These are phyloP conservation scores for Paramarasmius palmivorus DNA, from an alignment of 1,284 basidiomycete species.

Conservation along the genomic window DNA sequence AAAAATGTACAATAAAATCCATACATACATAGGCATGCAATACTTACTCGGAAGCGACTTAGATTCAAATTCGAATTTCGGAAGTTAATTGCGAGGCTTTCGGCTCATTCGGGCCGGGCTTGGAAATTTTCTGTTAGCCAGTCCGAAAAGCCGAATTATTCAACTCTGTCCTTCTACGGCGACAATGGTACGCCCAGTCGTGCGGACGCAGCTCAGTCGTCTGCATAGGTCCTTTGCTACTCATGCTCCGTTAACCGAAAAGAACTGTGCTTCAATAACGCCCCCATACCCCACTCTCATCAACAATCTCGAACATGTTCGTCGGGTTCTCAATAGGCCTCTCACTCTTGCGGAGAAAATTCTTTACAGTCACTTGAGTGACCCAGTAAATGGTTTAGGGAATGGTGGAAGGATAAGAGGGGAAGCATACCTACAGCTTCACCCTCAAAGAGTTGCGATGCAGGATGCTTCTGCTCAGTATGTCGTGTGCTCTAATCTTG, in stretches of 20 bases:
- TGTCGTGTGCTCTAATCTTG: constrained; percentile 26
- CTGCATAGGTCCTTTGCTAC: constrained; percentile 50
- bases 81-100: too few relatives aligned
- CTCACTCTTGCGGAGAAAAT: constrained; percentile 98
- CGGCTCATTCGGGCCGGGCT: too few relatives aligned
- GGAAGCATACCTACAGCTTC: constrained; percentile 88
- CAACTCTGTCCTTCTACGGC: not conserved
- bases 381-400: constrained; percentile 51
- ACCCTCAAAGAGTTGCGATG: constrained; percentile 95
- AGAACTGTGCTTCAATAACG: constrained; percentile 79
- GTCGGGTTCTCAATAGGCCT: constrained; percentile 70
- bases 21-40: too few relatives aligned
- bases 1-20: too few relatives aligned
- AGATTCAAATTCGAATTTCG: too few relatives aligned
- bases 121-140: too few relatives aligned
- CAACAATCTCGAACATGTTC: constrained; percentile 74
- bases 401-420: constrained; percentile 75
- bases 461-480: constrained; percentile 98
- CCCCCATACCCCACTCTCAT: constrained; percentile 87
- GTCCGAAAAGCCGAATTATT: not conserved
- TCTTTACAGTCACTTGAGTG: constrained; percentile 89
- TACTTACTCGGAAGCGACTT: too few relatives aligned
- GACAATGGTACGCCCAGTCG: not conserved
- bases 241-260: constrained; percentile 51
- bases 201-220: not conserved